Conservation (phyloP, 169 alveolate species). For the Hepatocystis sp. region DNA sequence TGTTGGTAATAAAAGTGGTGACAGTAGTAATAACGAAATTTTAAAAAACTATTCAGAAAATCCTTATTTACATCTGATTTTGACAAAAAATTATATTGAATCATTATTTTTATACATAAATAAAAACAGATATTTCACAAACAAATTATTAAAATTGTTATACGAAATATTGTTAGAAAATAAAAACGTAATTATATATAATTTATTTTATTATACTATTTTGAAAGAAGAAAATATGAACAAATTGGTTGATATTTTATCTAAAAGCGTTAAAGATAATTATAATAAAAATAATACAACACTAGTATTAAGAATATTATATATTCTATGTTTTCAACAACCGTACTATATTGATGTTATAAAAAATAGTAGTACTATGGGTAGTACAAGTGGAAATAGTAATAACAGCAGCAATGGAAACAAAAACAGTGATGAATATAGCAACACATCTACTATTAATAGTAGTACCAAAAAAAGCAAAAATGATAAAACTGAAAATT, state of each 20-base stretch:
- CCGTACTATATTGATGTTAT: constrained; percentile 12
- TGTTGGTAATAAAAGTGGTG: background rate
- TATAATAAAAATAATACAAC: constrained; percentile 61
- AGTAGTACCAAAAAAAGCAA: background rate
- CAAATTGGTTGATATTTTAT: constrained; percentile 34
- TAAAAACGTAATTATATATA: constrained; percentile 34
- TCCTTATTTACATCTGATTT: constrained; percentile 57
- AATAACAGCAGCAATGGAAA: no score
- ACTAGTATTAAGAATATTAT: constrained; percentile 46
- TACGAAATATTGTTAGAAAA: constrained; percentile 73
- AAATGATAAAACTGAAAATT: constrained; percentile 11
- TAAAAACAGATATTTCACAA: constrained; percentile 53
- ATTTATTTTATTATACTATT: constrained; percentile 58
- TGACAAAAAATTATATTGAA: constrained; percentile 55
- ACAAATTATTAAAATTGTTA: constrained; percentile 53
- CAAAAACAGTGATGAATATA: background rate
- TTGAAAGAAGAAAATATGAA: constrained; percentile 64
- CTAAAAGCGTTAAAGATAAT: constrained; percentile 41
- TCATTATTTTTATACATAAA: constrained; percentile 21
- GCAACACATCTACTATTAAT: background rate
- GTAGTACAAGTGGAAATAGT: background rate
- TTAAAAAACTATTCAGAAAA: background rate
- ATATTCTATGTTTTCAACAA: constrained; percentile 58
- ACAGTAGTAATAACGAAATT: background rate
- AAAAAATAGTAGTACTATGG: background rate